phyloP scores from a whole-genome alignment of 495 filamentous ascomycete species.

The Astrothelium subdiscretum region DNA sequence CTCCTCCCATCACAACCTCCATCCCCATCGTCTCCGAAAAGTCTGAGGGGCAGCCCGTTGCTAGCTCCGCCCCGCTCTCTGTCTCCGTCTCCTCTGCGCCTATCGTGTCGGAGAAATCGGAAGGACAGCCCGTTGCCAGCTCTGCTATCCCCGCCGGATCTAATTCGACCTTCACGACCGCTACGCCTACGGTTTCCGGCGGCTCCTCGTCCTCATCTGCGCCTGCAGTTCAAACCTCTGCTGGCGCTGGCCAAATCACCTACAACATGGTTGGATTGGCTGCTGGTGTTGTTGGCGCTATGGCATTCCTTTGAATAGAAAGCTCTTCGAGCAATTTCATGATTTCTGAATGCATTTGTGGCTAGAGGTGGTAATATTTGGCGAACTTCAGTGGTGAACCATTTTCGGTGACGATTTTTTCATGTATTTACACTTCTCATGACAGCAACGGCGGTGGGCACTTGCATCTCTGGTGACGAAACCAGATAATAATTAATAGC shows the following conservation, averaged over 20 bases:
- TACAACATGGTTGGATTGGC: background rate
- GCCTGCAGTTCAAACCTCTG: background rate
- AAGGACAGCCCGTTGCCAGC: conserved; percentile 1
- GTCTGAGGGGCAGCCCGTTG: conserved; percentile 22
- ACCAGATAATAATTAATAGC: background rate
- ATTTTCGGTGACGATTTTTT: background rate
- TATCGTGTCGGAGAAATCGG: background rate
- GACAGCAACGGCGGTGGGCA: background rate
- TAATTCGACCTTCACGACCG: background rate
- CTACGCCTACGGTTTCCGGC: background rate
- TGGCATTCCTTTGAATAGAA: background rate
- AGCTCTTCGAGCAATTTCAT: background rate
- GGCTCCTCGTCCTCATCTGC: background rate
- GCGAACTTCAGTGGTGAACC: background rate
- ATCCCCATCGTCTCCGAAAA: conserved; percentile 6
- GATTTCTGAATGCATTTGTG: background rate
- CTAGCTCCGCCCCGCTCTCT: background rate
- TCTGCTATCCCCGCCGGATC: background rate
- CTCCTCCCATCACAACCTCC: background rate
- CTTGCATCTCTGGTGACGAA: background rate
- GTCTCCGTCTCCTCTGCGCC: background rate
- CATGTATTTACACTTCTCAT: background rate
- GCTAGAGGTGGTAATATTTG: background rate
- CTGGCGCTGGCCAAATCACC: background rate
- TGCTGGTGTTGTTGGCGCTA: background rate